Evolutionary conservation across 2,329 filamentous ascomycete genomes (phyloP).

Genomic region (Pseudogymnoascus sp.): DNA sequence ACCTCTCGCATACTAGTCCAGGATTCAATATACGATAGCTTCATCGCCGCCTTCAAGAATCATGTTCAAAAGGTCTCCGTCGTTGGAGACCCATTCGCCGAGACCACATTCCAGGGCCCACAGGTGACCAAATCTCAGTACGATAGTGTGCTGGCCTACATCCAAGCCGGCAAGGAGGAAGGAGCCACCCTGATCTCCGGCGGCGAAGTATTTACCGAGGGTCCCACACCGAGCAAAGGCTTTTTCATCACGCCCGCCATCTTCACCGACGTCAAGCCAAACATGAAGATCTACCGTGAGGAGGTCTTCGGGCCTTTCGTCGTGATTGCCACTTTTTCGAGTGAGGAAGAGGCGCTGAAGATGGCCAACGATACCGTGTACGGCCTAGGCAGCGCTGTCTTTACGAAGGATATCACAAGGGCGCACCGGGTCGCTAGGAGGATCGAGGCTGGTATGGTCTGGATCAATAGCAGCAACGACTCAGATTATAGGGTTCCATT

Average conservation of each 20-base stretch:
- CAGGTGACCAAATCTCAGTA: conserved; percentile 66
- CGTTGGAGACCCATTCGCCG: conserved; percentile 60
- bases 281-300: conserved; percentile 70
- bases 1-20: conserved; percentile 64
- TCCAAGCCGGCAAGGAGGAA: conserved; percentile 56
- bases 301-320: conserved; percentile 71
- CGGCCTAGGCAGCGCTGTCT: conserved; percentile 61
- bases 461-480: conserved; percentile 51
- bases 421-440: conserved; percentile 59
- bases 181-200: conserved; percentile 59
- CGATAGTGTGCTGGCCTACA: conserved; percentile 62
- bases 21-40: conserved; percentile 63
- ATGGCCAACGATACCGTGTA: conserved; percentile 57
- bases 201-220: conserved; percentile 35
- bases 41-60: conserved; percentile 58
- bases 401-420: conserved; percentile 61
- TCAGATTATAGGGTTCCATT: conserved; percentile 61
- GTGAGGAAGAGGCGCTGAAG: conserved; percentile 57
- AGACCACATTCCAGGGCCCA: conserved; percentile 63
- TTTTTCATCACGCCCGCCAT: conserved; percentile 70
- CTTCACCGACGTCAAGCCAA: conserved; percentile 61
- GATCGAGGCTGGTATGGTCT: conserved; percentile 48
- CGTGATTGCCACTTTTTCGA: conserved; percentile 63
- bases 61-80: conserved; percentile 51
- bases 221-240: conserved; percentile 53